Base-by-base conservation (phyloP, 495 filamentous ascomycete species). In the Penicilliopsis zonata region DNA sequence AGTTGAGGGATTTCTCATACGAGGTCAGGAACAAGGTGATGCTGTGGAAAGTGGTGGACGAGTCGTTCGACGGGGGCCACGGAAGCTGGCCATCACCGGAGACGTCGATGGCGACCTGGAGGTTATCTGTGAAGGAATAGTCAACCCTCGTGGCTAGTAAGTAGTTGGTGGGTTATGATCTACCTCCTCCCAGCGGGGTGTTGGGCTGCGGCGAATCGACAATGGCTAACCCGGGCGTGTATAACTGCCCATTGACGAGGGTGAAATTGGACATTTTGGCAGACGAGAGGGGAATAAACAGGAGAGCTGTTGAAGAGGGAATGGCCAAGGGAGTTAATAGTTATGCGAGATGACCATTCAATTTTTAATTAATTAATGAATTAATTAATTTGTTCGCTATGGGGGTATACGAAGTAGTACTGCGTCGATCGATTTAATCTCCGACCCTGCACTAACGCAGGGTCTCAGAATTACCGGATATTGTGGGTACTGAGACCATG, bases 1-100 rank as follows among this genome's bases (percentile, higher is more conserved):
- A 74, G 49, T 80, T 82, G 36, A 63, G 66, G 20, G 65, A 67
- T 9, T 66, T 69, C 13, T 53, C 43, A 41, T 71, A 67, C 44
- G 71, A 76, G 35, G 66, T 79, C 16, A 82, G 61, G 50, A 82
- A 80, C 22, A 82, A 59, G 28, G 63, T 75, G 53, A 80, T 72
- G 46, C 70, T 68, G 53, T 72, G 67, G 37, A 82, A 70, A 34
- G 51, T 53, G 25, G 65, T 73, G 3, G 58, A 44, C 6, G 54
- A 55, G 38, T 72, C 59, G 8, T 51, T 47, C 12, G 55, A 70
- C 0, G 68, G 70, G n/a, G 71, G 75, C 9, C 74, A 58, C 3
- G 57, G 58, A 18, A 82, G 55, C 28, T 69, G 59, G 43, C 77
- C 77, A 47, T 80, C 65, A 14, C 73, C 70, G 9, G 70, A 70